These are phyloP conservation scores for Tuber borchii DNA, from an alignment of 495 filamentous ascomycete species.

Conservation along the genomic window DNA sequence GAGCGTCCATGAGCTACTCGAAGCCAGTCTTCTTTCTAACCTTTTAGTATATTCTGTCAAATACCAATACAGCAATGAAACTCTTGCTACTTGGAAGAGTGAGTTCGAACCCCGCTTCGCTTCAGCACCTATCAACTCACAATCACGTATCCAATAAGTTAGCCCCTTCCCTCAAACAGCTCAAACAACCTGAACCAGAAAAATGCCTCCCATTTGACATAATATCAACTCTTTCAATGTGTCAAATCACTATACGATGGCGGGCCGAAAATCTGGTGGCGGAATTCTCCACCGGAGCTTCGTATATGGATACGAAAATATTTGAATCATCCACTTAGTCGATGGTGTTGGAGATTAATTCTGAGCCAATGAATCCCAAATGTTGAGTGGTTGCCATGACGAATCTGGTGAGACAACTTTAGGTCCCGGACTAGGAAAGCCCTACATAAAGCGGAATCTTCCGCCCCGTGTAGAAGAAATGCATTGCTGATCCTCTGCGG, in stretches of 20 bases:
- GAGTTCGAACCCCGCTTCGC: neutral
- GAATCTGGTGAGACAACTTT: neutral
- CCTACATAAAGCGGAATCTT: neutral
- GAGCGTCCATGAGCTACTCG: neutral
- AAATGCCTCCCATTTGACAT: neutral
- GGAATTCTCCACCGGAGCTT: neutral
- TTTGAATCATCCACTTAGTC: neutral
- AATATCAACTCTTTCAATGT: neutral
- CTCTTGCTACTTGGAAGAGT: neutral
- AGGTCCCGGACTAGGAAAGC: neutral
- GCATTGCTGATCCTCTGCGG: neutral
- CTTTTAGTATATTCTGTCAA: neutral
- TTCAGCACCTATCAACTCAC: neutral
- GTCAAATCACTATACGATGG: neutral
- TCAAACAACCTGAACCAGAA: neutral
- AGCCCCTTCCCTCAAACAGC: neutral
- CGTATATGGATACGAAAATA: neutral
- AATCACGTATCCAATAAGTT: neutral
- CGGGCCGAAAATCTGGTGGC: neutral
- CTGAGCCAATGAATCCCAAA: neutral
- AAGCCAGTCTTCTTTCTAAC: neutral
- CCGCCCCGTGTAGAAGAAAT: neutral
- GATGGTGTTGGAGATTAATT: neutral
- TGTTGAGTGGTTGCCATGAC: neutral
- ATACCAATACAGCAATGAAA: neutral